Evolutionary conservation across 495 filamentous ascomycete genomes (phyloP).

Genomic region (Aspergillus sparsus): DNA sequence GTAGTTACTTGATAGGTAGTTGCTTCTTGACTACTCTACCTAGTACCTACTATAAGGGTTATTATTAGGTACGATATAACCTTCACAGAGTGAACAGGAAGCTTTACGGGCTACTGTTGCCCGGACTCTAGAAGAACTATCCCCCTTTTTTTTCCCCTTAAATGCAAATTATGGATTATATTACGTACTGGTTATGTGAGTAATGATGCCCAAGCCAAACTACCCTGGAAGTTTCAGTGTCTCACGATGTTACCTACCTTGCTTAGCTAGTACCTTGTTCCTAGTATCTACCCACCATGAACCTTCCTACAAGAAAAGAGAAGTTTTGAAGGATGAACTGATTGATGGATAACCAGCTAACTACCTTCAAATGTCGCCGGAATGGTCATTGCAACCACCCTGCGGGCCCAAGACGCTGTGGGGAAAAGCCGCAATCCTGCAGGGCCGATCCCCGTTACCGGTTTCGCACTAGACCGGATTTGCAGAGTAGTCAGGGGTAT

Average conservation of each 20-base stretch:
- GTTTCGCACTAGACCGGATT: slow-evolving; percentile 30
- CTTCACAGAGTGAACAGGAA: background rate
- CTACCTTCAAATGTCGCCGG: too few relatives aligned
- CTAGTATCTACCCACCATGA: too few relatives aligned
- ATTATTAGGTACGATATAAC: too few relatives aligned
- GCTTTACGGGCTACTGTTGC: background rate
- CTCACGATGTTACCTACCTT: too few relatives aligned
- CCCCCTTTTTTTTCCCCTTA: background rate
- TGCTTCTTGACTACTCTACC: too few relatives aligned
- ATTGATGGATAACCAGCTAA: too few relatives aligned
- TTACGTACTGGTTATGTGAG: slow-evolving; percentile 4
- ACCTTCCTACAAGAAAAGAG: too few relatives aligned
- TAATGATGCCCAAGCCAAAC: slow-evolving; percentile 4
- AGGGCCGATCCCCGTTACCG: slow-evolving; percentile 36
- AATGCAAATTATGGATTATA: background rate
- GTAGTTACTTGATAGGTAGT: too few relatives aligned
- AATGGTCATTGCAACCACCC: background rate
- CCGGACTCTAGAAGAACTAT: too few relatives aligned
- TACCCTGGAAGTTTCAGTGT: background rate
- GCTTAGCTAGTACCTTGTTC: too few relatives aligned
- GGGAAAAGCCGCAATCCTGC: slow-evolving; percentile 31
- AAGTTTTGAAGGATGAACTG: too few relatives aligned
- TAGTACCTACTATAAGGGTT: too few relatives aligned
- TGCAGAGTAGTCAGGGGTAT: background rate
- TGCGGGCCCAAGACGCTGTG: slow-evolving; percentile 22